Evolutionary conservation across 352 stramenopile species (phyloP).

Genomic region (Phytophthora tubulina): DNA sequence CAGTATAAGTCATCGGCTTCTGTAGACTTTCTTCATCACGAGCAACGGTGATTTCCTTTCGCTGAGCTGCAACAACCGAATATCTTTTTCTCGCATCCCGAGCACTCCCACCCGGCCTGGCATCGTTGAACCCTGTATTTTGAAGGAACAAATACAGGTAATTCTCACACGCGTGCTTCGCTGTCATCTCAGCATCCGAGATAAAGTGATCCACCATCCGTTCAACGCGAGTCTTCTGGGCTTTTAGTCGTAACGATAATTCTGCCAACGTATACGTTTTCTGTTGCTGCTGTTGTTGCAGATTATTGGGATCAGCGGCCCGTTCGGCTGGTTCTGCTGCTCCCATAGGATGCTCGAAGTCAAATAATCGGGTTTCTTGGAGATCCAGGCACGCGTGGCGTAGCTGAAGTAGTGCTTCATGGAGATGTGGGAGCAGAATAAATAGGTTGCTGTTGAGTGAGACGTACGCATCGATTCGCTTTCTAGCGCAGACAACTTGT

Average conservation of each 20-base stretch:
- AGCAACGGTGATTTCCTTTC: slow-evolving; percentile 17
- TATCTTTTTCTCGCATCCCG: slow-evolving; percentile 16
- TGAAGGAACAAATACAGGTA: slow-evolving; percentile 68
- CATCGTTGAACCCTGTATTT: slow-evolving; percentile 65
- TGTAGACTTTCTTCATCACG: slow-evolving; percentile 30
- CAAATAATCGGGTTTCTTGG: slow-evolving; percentile 41
- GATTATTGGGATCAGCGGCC: background rate
- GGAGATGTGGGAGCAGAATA: slow-evolving; percentile 84
- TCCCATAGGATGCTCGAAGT: slow-evolving; percentile 38
- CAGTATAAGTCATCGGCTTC: slow-evolving; percentile 95
- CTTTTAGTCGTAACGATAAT: slow-evolving; percentile 81
- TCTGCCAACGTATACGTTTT: slow-evolving; percentile 85
- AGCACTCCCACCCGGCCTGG: slow-evolving; percentile 5
- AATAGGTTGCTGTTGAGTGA: slow-evolving; percentile 89
- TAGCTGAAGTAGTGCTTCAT: slow-evolving; percentile 83
- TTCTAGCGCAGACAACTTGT: slow-evolving; percentile 64
- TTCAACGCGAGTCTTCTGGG: slow-evolving; percentile 73
- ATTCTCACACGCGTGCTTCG: slow-evolving; percentile 72
- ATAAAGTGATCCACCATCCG: slow-evolving; percentile 71
- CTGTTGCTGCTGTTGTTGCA: slow-evolving; percentile 21
- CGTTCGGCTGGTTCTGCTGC: background rate
- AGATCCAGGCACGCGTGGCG: slow-evolving; percentile 69
- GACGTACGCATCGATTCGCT: slow-evolving; percentile 44
- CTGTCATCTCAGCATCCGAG: slow-evolving; percentile 58
- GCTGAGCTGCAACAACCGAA: slow-evolving; percentile 24